phyloP scores from a whole-genome alignment of 2,329 filamentous ascomycete species.

The Coniochaeta prunicola region DNA sequence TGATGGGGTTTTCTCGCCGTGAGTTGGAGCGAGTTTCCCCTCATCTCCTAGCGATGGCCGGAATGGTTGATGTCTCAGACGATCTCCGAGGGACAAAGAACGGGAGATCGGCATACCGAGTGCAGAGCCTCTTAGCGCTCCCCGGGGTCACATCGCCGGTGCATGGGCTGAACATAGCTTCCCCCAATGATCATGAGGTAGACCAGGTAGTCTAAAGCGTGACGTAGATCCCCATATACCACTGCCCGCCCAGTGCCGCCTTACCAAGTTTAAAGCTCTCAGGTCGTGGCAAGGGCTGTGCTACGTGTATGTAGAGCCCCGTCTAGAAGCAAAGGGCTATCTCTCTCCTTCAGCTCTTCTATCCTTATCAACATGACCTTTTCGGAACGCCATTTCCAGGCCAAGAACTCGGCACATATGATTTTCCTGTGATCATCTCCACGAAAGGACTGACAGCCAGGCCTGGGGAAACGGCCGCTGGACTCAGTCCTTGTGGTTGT shows the following conservation, averaged over 20 bases:
- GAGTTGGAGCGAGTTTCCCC: background rate
- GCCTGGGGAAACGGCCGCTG: background rate
- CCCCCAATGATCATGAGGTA: background rate
- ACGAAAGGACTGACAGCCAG: background rate
- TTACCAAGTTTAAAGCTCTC: background rate
- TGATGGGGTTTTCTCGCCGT: background rate
- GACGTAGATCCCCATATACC: background rate
- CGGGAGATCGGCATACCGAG: background rate
- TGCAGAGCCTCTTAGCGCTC: background rate
- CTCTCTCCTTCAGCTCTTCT: background rate
- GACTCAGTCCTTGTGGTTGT: background rate
- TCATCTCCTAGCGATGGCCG: background rate
- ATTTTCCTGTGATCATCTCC: background rate
- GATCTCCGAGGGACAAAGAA: background rate
- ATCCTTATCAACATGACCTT: background rate
- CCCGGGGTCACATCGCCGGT: background rate
- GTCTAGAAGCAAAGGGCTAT: background rate
- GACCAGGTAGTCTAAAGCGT: background rate
- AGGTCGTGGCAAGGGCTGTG: background rate
- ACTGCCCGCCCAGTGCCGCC: background rate
- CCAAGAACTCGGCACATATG: background rate
- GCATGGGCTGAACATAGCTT: background rate
- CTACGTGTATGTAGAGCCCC: background rate
- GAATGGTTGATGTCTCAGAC: background rate
- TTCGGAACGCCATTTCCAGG: background rate